Percentiles rank a stretch among this genome's conserved stretches.
These are phyloP conservation scores for Mortierella sp. DNA, from an alignment of 371 early-diverging fungal genomes.

Conservation along the genomic window DNA sequence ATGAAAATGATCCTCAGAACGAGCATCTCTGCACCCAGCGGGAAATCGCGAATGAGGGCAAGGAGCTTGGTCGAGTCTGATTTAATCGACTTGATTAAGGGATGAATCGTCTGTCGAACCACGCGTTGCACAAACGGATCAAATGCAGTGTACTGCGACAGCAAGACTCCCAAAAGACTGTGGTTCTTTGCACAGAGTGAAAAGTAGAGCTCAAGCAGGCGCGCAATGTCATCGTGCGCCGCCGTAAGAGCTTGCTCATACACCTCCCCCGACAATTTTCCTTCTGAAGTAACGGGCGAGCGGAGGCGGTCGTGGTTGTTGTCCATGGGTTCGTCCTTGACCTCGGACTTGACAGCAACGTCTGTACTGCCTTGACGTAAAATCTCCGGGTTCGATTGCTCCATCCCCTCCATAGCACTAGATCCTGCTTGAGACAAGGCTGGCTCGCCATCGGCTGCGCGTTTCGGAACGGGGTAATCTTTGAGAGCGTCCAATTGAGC, in stretches of 20 bases:
- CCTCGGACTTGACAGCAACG: constrained; percentile 17
- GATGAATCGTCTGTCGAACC: constrained; percentile 76
- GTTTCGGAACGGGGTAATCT: constrained; percentile 31
- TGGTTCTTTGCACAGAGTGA: constrained; percentile 56
- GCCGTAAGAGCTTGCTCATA: constrained; percentile 19
- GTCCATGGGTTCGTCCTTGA: constrained; percentile 18
- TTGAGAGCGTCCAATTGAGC: constrained; percentile 38
- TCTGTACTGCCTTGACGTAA: neutral
- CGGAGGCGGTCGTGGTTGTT: neutral
- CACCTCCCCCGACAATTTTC: neutral
- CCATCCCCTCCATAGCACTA: constrained; percentile 24
- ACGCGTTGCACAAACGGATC: constrained; percentile 68
- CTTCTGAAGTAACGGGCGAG: neutral
- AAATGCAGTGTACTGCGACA: constrained; percentile 31
- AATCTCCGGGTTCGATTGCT: neutral
- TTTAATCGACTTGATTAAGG: constrained; percentile 82
- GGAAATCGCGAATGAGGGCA: constrained; percentile 75
- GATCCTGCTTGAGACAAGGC: neutral
- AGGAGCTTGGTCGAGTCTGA: constrained; percentile 74
- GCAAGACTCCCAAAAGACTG: constrained; percentile 35
- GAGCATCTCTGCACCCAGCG: constrained; percentile 80
- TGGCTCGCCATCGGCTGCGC: neutral
- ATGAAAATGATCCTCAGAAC: constrained; percentile 78
- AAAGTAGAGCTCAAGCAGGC: constrained; percentile 45
- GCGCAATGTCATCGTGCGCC: constrained; percentile 51